Percentiles rank a stretch among this genome's conserved stretches.
Conservation (phyloP, 2,329 filamentous ascomycete genomes). For the Tolypocladium tropicale region DNA sequence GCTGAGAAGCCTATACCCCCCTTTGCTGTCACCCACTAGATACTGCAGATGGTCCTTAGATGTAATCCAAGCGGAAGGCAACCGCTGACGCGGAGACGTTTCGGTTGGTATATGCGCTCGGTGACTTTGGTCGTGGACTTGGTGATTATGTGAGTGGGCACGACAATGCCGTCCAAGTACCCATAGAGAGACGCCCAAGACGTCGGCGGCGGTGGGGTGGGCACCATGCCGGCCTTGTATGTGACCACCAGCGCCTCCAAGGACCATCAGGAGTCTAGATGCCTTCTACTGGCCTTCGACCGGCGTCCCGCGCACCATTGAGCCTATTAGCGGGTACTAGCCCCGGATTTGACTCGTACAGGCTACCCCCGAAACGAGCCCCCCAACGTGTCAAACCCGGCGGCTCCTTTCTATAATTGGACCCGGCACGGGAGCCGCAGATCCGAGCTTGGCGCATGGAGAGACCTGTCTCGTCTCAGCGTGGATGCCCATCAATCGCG, state of each 20-base stretch:
- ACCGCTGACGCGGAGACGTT: not conserved
- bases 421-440: not conserved
- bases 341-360: no score
- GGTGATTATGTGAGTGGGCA: slow-evolving; percentile 38
- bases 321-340: no score
- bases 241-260: no score
- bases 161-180: slow-evolving; percentile 37
- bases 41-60: not conserved
- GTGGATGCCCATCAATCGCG: no score
- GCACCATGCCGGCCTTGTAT: slow-evolving; percentile 36
- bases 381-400: not conserved
- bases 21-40: not conserved
- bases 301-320: no score
- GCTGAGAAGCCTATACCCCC: not conserved
- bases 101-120: slow-evolving; percentile 22
- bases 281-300: no score
- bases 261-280: no score
- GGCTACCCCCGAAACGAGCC: no score
- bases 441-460: not conserved
- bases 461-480: not conserved
- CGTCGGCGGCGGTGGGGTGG: slow-evolving; percentile 38
- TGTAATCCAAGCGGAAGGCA: not conserved
- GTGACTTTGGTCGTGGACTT: slow-evolving; percentile 27
- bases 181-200: slow-evolving; percentile 33
- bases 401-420: no score